Base-by-base conservation (phyloP, 2,329 filamentous ascomycete species). In the Trichoderma gracile region DNA sequence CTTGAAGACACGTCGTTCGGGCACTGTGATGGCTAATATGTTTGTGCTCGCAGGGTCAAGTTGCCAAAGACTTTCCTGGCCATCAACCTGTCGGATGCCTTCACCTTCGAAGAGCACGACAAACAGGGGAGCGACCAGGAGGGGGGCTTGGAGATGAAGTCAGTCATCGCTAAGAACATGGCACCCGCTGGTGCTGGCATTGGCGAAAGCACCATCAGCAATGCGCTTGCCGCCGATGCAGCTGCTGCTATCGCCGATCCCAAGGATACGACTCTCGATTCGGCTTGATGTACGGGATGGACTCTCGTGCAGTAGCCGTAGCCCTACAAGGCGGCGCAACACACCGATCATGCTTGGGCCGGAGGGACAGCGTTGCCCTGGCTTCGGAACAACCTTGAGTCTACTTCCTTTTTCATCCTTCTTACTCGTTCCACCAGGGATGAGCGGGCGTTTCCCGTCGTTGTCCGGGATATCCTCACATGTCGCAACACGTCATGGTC, bases 41-140 rank as follows among this genome's bases (percentile, higher is more conserved):
- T 25, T 33, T 33, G 27, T 40, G 27, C 30, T n/a, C 69, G 38
- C 69, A 87, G 85, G 72, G 86, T 89, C 69, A 88, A 88, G 78
- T 73, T 89, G 14, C 86, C 86, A 59, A 88, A 88, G 76, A 87
- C 84, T 1, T 89, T 89, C 73, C 76, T 88, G 52, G 86, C 86
- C 3, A 84, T 89, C 67, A 89, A 88, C 69, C 74, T 89, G 10
- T 87, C 85, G 8, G 85, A 87, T 65, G 84, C 85, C 3, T 87
- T 87, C 68, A 82, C 80, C 0, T 86, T 86, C 68, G 84, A 86
- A 67, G 81, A 84, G 65, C 78, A 80, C 55, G 84, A 87, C 69
- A 81, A 80, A 56, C 79, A 82, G 64, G 78, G 78, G 14, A 78
- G 78, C 60, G 82, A 85, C 64, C 73, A 69, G 33, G 81, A 82